These are phyloP conservation scores for Abrus pulchellus DNA, from an alignment of 306 rosid genomes.

Conservation along the genomic window DNA sequence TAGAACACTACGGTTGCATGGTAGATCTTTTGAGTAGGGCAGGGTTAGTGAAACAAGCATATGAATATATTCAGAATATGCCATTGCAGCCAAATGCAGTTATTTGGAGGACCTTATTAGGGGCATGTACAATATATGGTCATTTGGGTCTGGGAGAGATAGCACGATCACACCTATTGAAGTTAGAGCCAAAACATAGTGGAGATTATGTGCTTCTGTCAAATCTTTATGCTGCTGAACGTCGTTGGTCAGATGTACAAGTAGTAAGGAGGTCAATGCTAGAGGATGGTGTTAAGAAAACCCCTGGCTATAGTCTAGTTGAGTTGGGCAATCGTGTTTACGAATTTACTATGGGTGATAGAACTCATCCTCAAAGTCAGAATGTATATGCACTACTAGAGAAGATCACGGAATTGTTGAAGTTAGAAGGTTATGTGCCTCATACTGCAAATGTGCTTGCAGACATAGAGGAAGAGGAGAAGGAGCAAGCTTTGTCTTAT, in stretches of 20 bases:
- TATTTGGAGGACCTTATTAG: slow-evolving; percentile 69
- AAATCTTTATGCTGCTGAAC: slow-evolving; percentile 66
- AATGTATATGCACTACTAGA: slow-evolving; percentile 58
- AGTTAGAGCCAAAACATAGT: slow-evolving; percentile 63
- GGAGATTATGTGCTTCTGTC: slow-evolving; percentile 74
- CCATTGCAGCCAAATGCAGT: slow-evolving; percentile 64
- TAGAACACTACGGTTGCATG: slow-evolving; percentile 73
- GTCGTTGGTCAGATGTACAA: slow-evolving; percentile 66
- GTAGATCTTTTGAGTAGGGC: slow-evolving; percentile 69
- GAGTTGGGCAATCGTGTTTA: slow-evolving; percentile 66
- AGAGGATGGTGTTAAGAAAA: slow-evolving; percentile 63
- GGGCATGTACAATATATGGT: slow-evolving; percentile 66
- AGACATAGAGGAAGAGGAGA: slow-evolving; percentile 74
- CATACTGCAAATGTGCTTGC: slow-evolving; percentile 65
- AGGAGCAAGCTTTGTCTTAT: slow-evolving; percentile 70
- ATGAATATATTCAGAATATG: slow-evolving; percentile 62
- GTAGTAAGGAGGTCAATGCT: slow-evolving; percentile 60
- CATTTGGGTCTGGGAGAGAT: slow-evolving; percentile 58
- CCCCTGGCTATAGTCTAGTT: slow-evolving; percentile 65
- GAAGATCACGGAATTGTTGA: slow-evolving; percentile 62
- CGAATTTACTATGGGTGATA: slow-evolving; percentile 68
- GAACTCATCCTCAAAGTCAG: slow-evolving; percentile 63
- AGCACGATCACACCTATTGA: slow-evolving; percentile 60
- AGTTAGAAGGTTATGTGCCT: slow-evolving; percentile 68
- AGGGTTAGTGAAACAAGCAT: slow-evolving; percentile 66